These are phyloP conservation scores for Trichosporon sp. DNA, from an alignment of 1,284 basidiomycete genomes.

Conservation along the genomic window DNA sequence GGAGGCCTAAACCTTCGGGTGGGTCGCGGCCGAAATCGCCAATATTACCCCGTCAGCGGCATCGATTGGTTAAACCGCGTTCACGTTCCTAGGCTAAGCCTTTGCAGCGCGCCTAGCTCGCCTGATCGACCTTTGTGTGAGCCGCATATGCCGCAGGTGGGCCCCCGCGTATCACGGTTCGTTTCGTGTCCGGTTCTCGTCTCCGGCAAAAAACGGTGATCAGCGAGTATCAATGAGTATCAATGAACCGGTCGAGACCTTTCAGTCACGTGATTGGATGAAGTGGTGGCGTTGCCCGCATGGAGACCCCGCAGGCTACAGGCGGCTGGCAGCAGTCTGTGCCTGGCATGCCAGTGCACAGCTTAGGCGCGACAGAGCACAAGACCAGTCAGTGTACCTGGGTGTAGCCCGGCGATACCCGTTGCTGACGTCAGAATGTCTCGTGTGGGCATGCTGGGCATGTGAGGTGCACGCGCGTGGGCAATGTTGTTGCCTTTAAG, in stretches of 20 bases:
- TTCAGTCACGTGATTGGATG: background rate
- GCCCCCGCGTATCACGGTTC: background rate
- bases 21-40: constrained; percentile 9
- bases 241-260: background rate
- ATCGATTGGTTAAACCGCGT: background rate
- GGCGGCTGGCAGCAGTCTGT: background rate
- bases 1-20: background rate
- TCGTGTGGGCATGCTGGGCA: background rate
- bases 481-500: constrained; percentile 2
- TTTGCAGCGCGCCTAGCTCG: background rate
- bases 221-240: background rate
- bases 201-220: constrained; percentile 5
- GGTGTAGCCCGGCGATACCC: background rate
- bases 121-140: constrained; percentile 2
- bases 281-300: background rate
- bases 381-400: too few relatives aligned
- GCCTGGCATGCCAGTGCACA: too few relatives aligned
- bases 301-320: background rate
- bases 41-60: background rate
- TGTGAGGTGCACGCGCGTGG: background rate
- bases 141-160: background rate
- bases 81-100: background rate
- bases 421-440: background rate
- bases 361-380: too few relatives aligned
- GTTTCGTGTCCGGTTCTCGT: constrained; percentile 2